Evolutionary conservation across 768 basidiomycete genomes (phyloP).

Genomic region (Coprinopsis sp.): DNA sequence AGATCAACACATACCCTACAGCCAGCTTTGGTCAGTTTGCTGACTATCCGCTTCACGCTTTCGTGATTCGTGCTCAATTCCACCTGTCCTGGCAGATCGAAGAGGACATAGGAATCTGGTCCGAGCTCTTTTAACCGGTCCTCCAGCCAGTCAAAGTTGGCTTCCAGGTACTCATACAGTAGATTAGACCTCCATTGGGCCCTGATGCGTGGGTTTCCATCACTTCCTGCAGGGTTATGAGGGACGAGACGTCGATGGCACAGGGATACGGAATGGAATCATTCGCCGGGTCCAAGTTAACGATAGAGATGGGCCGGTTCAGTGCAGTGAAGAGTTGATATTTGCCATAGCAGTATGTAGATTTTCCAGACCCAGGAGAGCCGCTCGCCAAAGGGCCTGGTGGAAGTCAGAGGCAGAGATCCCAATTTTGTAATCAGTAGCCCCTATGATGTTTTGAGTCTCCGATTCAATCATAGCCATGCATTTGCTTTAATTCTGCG

Average conservation of each 20-base stretch:
- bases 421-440: no score
- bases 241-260: slow-evolving; percentile 74
- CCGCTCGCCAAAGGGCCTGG: slow-evolving; percentile 89
- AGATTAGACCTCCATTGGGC: slow-evolving; percentile 94
- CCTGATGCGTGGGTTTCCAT: slow-evolving; percentile 84
- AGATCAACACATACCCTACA: slow-evolving; percentile 66
- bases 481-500: no score
- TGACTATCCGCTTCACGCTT: slow-evolving; percentile 77
- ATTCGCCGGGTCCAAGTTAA: slow-evolving; percentile 97
- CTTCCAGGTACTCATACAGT: slow-evolving; percentile 94
- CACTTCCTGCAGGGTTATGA: slow-evolving; percentile 83
- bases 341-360: slow-evolving; percentile 85
- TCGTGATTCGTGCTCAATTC: slow-evolving; percentile 96
- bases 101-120: slow-evolving; percentile 79
- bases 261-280: slow-evolving; percentile 88
- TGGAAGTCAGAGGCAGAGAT: no score
- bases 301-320: slow-evolving; percentile 77
- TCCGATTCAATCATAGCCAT: no score
- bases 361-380: slow-evolving; percentile 83
- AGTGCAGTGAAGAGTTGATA: slow-evolving; percentile 87
- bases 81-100: slow-evolving; percentile 96
- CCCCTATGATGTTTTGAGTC: no score
- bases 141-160: slow-evolving; percentile 89
- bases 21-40: slow-evolving; percentile 63
- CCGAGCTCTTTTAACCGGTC: slow-evolving; percentile 60